These are phyloP conservation scores for Ophiosphaerella herpotricha DNA, from an alignment of 2,329 filamentous ascomycete genomes.

Conservation along the genomic window DNA sequence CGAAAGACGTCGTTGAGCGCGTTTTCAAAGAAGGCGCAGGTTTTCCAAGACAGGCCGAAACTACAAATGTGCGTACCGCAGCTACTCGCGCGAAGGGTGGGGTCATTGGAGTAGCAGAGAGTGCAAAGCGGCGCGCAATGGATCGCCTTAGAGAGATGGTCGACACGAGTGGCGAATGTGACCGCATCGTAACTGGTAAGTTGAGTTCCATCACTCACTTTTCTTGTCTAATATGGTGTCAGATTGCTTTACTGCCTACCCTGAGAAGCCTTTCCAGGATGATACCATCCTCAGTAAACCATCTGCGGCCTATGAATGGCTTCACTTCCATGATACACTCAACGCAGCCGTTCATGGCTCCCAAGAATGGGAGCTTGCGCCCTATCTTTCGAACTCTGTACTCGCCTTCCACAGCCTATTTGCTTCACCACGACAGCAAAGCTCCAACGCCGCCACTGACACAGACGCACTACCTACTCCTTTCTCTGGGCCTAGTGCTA, in stretches of 20 bases:
- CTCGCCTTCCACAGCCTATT: slow-evolving; percentile 93
- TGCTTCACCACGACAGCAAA: slow-evolving; percentile 62
- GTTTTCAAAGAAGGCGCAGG: slow-evolving; percentile 80
- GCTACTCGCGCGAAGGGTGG: slow-evolving; percentile 54
- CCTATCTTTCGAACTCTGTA: slow-evolving; percentile 84
- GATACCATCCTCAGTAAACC: slow-evolving; percentile 91
- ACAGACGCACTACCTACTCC: slow-evolving; percentile 61
- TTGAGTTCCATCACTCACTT: neutral
- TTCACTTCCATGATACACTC: slow-evolving; percentile 87
- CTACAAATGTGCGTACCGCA: slow-evolving; percentile 57
- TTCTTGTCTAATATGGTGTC: slow-evolving; percentile 12
- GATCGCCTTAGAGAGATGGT: slow-evolving; percentile 75
- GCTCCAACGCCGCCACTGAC: slow-evolving; percentile 46
- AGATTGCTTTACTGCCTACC: slow-evolving; percentile 86
- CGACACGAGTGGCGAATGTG: slow-evolving; percentile 77
- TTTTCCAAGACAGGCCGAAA: slow-evolving; percentile 65
- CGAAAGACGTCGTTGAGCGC: slow-evolving; percentile 76
- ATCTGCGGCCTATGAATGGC: slow-evolving; percentile 86
- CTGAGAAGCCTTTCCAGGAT: slow-evolving; percentile 87
- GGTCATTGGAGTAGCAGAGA: slow-evolving; percentile 70
- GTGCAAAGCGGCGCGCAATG: slow-evolving; percentile 73
- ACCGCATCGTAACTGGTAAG: slow-evolving; percentile 70
- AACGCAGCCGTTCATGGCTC: slow-evolving; percentile 77
- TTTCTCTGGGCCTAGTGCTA: slow-evolving; percentile 80
- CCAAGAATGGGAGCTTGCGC: slow-evolving; percentile 90